Conservation (phyloP, 1,284 basidiomycete genomes). For the Ustilago nuda region DNA sequence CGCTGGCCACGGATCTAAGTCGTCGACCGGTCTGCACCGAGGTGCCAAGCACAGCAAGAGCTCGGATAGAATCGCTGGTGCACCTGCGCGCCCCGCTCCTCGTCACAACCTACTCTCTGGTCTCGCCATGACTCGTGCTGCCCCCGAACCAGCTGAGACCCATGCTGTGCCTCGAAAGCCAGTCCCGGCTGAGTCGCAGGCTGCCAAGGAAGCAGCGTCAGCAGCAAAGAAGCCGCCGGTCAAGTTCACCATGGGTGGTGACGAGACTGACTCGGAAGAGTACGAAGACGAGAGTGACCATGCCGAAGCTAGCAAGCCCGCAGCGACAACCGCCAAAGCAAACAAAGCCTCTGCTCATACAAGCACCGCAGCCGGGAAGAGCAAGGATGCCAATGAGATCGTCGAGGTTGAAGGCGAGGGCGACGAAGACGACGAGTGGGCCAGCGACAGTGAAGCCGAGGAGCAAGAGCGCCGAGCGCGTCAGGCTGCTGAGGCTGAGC, state of each 20-base stretch:
- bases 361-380: slow-evolving; percentile 1
- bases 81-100: slow-evolving; percentile 27
- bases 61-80: slow-evolving; percentile 35
- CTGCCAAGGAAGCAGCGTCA: slow-evolving; percentile 18
- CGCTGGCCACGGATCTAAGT: slow-evolving; percentile 48
- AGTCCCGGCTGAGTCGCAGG: slow-evolving; percentile 19
- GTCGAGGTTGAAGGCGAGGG: slow-evolving; percentile 26
- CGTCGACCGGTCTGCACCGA: slow-evolving; percentile 41
- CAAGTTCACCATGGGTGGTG: slow-evolving; percentile 65
- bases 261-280: slow-evolving; percentile 59
- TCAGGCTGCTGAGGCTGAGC: slow-evolving; percentile 68
- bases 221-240: slow-evolving; percentile 45
- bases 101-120: slow-evolving; percentile 48
- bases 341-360: slow-evolving; percentile 5
- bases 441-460: slow-evolving; percentile 67
- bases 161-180: slow-evolving; percentile 46
- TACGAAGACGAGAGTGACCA: slow-evolving; percentile 55
- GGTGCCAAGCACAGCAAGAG: slow-evolving; percentile 52
- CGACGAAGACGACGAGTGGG: slow-evolving; percentile 65
- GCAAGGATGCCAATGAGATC: slow-evolving; percentile 31
- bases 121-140: slow-evolving; percentile 52
- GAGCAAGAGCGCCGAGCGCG: slow-evolving; percentile 65
- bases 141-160: slow-evolving; percentile 23
- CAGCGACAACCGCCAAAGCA: slow-evolving; percentile 3
- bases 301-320: slow-evolving; percentile 6